Evolutionary conservation across 1,139 yeast genomes (phyloP), one percentile per base, ranked within the genome.

Genomic region (Chernovozyma sophiae-reginae): DNA sequence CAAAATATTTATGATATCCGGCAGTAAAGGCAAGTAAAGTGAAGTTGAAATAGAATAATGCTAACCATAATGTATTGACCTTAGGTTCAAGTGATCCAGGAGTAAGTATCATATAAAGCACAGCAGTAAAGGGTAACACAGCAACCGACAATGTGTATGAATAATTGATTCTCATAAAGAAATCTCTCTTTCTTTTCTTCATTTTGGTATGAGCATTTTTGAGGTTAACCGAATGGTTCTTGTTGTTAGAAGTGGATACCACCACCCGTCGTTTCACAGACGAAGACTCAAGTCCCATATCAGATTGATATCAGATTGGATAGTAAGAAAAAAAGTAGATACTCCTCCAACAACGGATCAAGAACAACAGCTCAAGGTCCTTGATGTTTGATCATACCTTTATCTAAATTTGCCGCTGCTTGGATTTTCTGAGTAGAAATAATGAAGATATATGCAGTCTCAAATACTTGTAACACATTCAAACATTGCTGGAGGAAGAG

Each of bases 1-100:
- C 72, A 48, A 65, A 69, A 45, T 62, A 66, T 44, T 67, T 68
- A 52, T 70, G 76, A 49, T 70, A 70, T 1, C 75, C 75, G 12
- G 62, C 44, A 3, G 71, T 62, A 48, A 70, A 70, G 19, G 72
- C 60, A 33, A 70, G 48, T 37, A 68, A 43, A 15, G 74, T 64
- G 40, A 67, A 42, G 46, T 67, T 58, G 47, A 58, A 68, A 43
- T 70, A 70, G 25, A 54, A 37, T 30, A 60, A 46, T 6, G 62
- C 47, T 39, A 68, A 65, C 47, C 58, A 53, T 14, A 63, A 41
- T 2, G 73, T 67, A 3, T 36, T 28, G 3, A 45, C 27, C 32
- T 64, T 62, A 8, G 34, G 34, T 10, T 8, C 27, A 12, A 17
- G 6, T 11, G 23, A 10, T 13, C 15, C 15, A 6, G 18, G 31